Evolutionary conservation across 2,329 filamentous ascomycete genomes (phyloP), one percentile per base, ranked within the genome.

Genomic region (Trichoderma guizhouense): DNA sequence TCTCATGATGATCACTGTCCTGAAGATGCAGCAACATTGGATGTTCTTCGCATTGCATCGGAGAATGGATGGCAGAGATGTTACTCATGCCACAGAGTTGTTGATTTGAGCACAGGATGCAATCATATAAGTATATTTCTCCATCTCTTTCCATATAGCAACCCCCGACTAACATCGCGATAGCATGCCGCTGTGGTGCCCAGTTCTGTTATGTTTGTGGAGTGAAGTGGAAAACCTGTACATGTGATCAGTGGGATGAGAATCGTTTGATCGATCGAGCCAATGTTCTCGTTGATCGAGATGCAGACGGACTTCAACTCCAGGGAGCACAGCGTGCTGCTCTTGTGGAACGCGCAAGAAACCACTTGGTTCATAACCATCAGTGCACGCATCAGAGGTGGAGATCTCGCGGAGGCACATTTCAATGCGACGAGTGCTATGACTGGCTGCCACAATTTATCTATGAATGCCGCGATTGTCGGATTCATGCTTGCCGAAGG

Each of bases 1-100:
- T 73, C 76, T 0, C 88, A 91, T 69, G 15, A 32, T 0, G 83
- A 81, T 0, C 83, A 85, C 26, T 90, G 87, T 72, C 82, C 84
- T 0, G 57, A 83, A 0, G 85, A 90, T 60, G 71, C 73, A 0
- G 76, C 75, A 0, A 72, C 84, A 0, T 47, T 47, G 47, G 47
- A 51, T 1, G 4, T 47, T 47, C 43, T 47, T 3, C 43, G 43
- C 2, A 47, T 47, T 47, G 43, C 43, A 3, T 1, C 1, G 18
- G 43, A 47, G 43, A 47, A 47, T 21, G 43, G 43, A 4, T 47
- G 43, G 43, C 43, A 47, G 43, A 47, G 43, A 21, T 47, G 43
- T 0, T 47, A 47, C 43, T 47, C 43, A 47, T 47, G 43, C n/a
- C 43, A 5, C 4, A 47, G 3, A 5, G 1, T 47, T 3, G 43